These are phyloP conservation scores for Funneliformis geosporum DNA, from an alignment of 192 early-diverging fungal species.

Conservation along the genomic window DNA sequence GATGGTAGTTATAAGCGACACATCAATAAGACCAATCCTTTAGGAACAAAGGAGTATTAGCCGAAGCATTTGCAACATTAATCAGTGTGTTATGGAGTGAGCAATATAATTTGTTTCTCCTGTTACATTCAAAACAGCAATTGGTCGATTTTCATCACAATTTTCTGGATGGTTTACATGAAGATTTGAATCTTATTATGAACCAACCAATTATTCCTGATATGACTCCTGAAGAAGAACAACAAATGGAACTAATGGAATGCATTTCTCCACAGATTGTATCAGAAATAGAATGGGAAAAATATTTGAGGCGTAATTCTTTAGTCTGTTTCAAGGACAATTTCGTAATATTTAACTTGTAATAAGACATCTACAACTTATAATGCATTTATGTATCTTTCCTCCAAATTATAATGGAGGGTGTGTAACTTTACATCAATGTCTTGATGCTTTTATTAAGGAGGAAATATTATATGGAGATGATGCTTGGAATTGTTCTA, in stretches of 20 bases:
- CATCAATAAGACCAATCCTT: conserved; percentile 64
- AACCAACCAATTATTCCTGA: conserved; percentile 43
- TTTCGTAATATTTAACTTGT: conserved; percentile 68
- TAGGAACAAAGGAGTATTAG: conserved; percentile 76
- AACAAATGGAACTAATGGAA: conserved; percentile 62
- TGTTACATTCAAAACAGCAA: conserved; percentile 69
- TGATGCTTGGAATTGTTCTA: conserved; percentile 88
- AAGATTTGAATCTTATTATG: conserved; percentile 77
- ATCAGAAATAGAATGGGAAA: conserved; percentile 69
- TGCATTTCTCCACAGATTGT: conserved; percentile 61
- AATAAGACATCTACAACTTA: conserved; percentile 82
- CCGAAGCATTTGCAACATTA: conserved; percentile 75
- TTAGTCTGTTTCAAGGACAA: conserved; percentile 90
- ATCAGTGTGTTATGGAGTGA: conserved; percentile 83
- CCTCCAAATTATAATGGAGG: conserved; percentile 56
- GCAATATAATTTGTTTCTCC: conserved; percentile 76
- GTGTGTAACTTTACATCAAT: conserved; percentile 73
- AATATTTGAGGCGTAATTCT: conserved; percentile 72
- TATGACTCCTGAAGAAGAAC: conserved; percentile 40
- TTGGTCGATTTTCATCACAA: conserved; percentile 76
- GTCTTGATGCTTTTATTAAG: conserved; percentile 83
- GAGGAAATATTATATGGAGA: conserved; percentile 87
- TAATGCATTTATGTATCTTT: conserved; percentile 86
- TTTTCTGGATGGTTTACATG: conserved; percentile 91
- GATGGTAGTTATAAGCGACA: conserved; percentile 62